These are phyloP conservation scores for Gossypium schwendimanii DNA, from an alignment of 441 rosid species.

Conservation along the genomic window DNA sequence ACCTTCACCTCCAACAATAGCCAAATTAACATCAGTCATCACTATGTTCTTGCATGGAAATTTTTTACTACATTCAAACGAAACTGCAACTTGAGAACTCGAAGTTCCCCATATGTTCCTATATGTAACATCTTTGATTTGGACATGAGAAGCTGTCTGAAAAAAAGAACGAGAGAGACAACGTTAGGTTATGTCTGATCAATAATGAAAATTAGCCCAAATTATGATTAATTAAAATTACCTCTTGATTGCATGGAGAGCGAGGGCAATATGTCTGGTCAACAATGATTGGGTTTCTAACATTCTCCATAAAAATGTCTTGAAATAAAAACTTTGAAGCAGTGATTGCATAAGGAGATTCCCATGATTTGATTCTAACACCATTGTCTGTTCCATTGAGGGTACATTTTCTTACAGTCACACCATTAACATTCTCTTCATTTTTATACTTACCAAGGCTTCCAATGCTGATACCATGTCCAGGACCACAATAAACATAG, in stretches of 20 bases:
- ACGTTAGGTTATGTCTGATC: too few relatives aligned
- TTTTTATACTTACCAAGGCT: conserved; percentile 38
- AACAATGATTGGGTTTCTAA: conserved; percentile 27
- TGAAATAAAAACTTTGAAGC: conserved; percentile 31
- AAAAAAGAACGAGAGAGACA: neutral
- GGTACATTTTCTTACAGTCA: conserved; percentile 34
- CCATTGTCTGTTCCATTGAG: conserved; percentile 41
- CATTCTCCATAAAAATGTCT: conserved; percentile 20
- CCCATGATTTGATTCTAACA: conserved; percentile 57
- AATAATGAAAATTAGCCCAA: neutral
- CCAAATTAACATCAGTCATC: conserved; percentile 29
- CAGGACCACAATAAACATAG: conserved; percentile 35
- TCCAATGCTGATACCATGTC: conserved; percentile 56
- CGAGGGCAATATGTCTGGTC: conserved; percentile 28
- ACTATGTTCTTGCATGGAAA: conserved; percentile 43
- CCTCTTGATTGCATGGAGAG: conserved; percentile 24
- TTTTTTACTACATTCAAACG: conserved; percentile 33
- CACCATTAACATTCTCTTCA: conserved; percentile 34
- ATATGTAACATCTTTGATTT: conserved; percentile 41
- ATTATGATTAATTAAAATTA: neutral
- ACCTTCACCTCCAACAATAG: neutral
- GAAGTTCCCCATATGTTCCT: conserved; percentile 55
- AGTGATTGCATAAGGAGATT: conserved; percentile 22
- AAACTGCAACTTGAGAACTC: conserved; percentile 28
- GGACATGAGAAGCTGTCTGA: conserved; percentile 43